Evolutionary conservation across 2,329 filamentous ascomycete species (phyloP).

Genomic region (Botrytis squamosa): DNA sequence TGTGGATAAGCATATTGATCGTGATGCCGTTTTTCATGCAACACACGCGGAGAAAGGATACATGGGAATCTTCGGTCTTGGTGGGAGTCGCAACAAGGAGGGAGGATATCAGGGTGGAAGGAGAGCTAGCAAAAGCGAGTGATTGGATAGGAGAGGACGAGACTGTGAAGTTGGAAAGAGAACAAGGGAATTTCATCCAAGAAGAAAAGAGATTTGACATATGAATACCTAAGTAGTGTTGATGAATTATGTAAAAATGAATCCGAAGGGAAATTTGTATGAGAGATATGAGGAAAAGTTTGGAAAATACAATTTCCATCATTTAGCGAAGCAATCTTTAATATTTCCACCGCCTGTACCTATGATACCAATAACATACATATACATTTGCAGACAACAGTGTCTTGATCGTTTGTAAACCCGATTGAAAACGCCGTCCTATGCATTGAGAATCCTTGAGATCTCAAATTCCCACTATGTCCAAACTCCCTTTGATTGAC

Average conservation of each 20-base stretch:
- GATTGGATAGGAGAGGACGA: background rate
- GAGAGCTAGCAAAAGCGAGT: slow-evolving; percentile 20
- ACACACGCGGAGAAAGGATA: slow-evolving; percentile 53
- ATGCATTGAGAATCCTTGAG: slow-evolving; percentile 23
- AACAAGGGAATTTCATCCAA: background rate
- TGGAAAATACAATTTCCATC: background rate
- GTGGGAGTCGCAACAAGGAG: background rate
- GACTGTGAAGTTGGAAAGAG: background rate
- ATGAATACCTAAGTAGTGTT: background rate
- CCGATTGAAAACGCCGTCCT: slow-evolving; percentile 24
- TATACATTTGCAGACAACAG: slow-evolving; percentile 14
- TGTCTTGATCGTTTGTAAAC: slow-evolving; percentile 12
- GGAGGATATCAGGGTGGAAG: slow-evolving; percentile 11
- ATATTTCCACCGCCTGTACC: slow-evolving; percentile 10
- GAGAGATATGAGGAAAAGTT: background rate
- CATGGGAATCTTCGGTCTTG: slow-evolving; percentile 7
- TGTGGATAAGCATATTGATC: slow-evolving; percentile 55
- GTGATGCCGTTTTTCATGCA: slow-evolving; percentile 57
- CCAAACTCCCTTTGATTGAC: slow-evolving; percentile 19
- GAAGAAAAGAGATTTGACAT: slow-evolving; percentile 4
- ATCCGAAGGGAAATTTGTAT: background rate
- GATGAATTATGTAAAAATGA: slow-evolving; percentile 2
- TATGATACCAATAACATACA: slow-evolving; percentile 18
- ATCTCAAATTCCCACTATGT: slow-evolving; percentile 19
- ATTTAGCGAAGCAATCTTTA: slow-evolving; percentile 12